Evolutionary conservation across 2,329 filamentous ascomycete genomes (phyloP).

Genomic region (Colletotrichum filicis): DNA sequence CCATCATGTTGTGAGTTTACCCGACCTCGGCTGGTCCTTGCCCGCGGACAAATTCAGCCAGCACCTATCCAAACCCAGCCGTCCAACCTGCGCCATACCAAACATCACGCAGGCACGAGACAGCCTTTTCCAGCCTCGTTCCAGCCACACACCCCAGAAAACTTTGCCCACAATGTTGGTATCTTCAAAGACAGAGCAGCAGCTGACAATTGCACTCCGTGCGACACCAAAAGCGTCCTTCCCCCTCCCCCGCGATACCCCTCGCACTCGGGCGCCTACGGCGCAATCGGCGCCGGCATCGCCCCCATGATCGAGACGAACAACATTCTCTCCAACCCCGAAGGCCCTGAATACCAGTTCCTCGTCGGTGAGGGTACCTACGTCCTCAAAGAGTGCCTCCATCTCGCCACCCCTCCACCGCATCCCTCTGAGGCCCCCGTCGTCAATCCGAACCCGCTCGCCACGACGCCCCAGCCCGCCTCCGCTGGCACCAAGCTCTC

Average conservation of each 20-base stretch:
- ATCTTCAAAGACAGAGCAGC: not conserved
- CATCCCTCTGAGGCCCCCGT: slow-evolving; percentile 94
- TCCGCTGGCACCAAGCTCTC: slow-evolving; percentile 88
- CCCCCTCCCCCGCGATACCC: slow-evolving; percentile 90
- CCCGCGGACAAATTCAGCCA: not conserved
- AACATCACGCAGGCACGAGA: not conserved
- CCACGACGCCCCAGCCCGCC: slow-evolving; percentile 85
- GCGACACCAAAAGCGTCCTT: slow-evolving; percentile 70
- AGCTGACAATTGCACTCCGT: slow-evolving; percentile 14
- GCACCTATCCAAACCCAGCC: not conserved
- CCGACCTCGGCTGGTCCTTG: not conserved
- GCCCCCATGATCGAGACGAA: slow-evolving; percentile 91
- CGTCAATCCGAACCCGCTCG: slow-evolving; percentile 89
- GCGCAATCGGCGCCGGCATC: slow-evolving; percentile 73
- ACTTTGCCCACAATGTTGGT: not conserved
- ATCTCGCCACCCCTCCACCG: slow-evolving; percentile 92
- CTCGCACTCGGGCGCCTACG: slow-evolving; percentile 77
- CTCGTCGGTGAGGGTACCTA: slow-evolving; percentile 98
- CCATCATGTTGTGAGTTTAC: slow-evolving; percentile 34
- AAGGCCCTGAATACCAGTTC: slow-evolving; percentile 86
- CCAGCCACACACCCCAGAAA: not conserved
- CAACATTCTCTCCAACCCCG: slow-evolving; percentile 84
- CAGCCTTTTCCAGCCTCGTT: not conserved
- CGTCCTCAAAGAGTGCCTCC: slow-evolving; percentile 87
- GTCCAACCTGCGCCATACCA: not conserved